A percentile compares a stretch with the other conserved stretches of the same genome.
Conservation (phyloP, 2,329 filamentous ascomycete genomes). For the Aspergillus tamarii region DNA sequence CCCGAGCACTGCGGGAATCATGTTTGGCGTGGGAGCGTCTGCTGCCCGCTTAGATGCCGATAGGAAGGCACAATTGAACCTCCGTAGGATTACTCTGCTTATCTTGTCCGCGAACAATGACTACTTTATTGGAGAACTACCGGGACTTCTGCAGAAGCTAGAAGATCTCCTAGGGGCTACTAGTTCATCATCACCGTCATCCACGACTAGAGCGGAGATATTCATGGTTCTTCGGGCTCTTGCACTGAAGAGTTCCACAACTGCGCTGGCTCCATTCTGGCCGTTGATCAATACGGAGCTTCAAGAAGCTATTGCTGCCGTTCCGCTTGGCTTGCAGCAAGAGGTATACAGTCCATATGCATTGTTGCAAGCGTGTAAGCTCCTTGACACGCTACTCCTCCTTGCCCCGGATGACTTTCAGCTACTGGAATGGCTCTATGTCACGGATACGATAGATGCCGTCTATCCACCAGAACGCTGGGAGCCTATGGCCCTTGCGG, state of each 20-base stretch:
- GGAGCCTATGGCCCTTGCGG: slow-evolving; percentile 74
- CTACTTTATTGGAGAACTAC: slow-evolving; percentile 76
- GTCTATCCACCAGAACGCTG: slow-evolving; percentile 77
- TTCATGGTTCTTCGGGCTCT: slow-evolving; percentile 86
- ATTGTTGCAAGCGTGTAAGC: slow-evolving; percentile 88
- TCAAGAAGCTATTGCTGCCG: slow-evolving; percentile 74
- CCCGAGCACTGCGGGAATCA: slow-evolving; percentile 90
- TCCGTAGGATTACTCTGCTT: slow-evolving; percentile 79
- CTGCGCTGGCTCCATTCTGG: slow-evolving; percentile 85
- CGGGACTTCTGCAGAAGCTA: slow-evolving; percentile 76
- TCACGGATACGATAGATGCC: slow-evolving; percentile 95
- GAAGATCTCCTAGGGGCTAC: slow-evolving; percentile 85
- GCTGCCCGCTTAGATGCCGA: slow-evolving; percentile 94
- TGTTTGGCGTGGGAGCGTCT: slow-evolving; percentile 96
- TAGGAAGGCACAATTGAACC: slow-evolving; percentile 84
- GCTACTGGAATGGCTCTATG: slow-evolving; percentile 96
- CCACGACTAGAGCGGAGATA: slow-evolving; percentile 82
- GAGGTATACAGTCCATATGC: slow-evolving; percentile 78
- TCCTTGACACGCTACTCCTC: slow-evolving; percentile 85
- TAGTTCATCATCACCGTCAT: slow-evolving; percentile 86
- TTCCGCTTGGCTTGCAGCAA: slow-evolving; percentile 69
- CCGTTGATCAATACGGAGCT: slow-evolving; percentile 86
- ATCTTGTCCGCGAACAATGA: slow-evolving; percentile 77
- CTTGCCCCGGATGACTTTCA: slow-evolving; percentile 94
- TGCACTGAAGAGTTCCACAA: slow-evolving; percentile 74